These are phyloP conservation scores for Hanseniaspora valbyensis DNA, from an alignment of 805 yeast genomes.

Conservation along the genomic window DNA sequence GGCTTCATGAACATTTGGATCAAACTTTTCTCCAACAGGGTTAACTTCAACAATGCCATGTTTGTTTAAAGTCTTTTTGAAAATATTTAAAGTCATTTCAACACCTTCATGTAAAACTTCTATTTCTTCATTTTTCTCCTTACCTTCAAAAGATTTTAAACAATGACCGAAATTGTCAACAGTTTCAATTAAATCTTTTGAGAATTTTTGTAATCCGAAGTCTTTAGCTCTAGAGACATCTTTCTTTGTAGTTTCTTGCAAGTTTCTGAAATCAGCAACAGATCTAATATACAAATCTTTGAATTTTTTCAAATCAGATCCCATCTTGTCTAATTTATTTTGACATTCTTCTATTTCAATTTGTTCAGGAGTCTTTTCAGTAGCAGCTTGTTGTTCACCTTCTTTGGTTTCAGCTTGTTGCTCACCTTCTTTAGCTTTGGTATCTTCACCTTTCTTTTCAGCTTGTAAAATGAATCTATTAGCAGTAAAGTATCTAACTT, in stretches of 20 bases:
- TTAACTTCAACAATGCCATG: conserved; percentile 75
- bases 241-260: conserved; percentile 80
- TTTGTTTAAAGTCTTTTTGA: conserved; percentile 67
- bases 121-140: conserved; percentile 50
- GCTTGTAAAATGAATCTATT: conserved; percentile 25
- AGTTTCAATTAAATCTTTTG: conserved; percentile 79
- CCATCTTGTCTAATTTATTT: conserved; percentile 47
- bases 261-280: conserved; percentile 83
- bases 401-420: conserved; percentile 17
- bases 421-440: conserved; percentile 17
- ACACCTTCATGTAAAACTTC: conserved; percentile 77
- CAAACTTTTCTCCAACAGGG: conserved; percentile 75
- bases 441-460: conserved; percentile 18
- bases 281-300: conserved; percentile 76
- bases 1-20: conserved; percentile 89
- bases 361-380: conserved; percentile 22
- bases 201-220: conserved; percentile 84
- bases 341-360: conserved; percentile 33
- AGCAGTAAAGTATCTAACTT: conserved; percentile 13
- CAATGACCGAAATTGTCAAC: conserved; percentile 87
- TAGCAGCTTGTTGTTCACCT: conserved; percentile 16
- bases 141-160: conserved; percentile 56
- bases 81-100: conserved; percentile 74
- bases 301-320: conserved; percentile 65
- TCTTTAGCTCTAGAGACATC: conserved; percentile 81